Conservation (phyloP, 495 filamentous ascomycete species). For the Penicillium crystallinum region DNA sequence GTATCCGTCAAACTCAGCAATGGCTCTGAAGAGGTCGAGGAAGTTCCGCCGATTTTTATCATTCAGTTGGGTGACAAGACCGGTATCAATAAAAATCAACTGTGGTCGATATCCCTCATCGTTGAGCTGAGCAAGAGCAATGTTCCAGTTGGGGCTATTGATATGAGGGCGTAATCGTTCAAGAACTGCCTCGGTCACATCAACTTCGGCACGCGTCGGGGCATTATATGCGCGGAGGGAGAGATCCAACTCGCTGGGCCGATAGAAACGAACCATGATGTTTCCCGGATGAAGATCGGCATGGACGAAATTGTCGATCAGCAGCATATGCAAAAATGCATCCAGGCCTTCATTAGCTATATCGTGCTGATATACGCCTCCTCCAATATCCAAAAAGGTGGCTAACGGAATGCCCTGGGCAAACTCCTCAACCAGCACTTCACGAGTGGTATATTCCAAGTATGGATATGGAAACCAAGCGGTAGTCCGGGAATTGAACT, state of each 20-base stretch:
- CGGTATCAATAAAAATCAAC: constrained; percentile 95
- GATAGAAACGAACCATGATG: constrained; percentile 99
- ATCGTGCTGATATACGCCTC: constrained; percentile 86
- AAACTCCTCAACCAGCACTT: constrained; percentile 94
- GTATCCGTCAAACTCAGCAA: constrained; percentile 97
- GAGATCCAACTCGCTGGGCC: constrained; percentile 65
- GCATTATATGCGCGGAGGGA: constrained; percentile 50
- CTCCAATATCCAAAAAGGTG: constrained; percentile 84
- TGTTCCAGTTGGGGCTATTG: constrained; percentile 61
- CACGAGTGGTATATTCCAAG: constrained; percentile 79
- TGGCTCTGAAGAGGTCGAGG: constrained; percentile 88
- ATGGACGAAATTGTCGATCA: constrained; percentile 97
- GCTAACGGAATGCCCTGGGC: constrained; percentile 89
- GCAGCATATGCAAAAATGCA: constrained; percentile 95
- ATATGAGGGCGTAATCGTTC: constrained; percentile 68
- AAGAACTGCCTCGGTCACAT: constrained; percentile 85
- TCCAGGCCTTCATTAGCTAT: constrained; percentile 95
- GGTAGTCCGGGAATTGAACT: constrained; percentile 84
- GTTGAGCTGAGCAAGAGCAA: constrained; percentile 72
- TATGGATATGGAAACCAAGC: constrained; percentile 97
- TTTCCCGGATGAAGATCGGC: constrained; percentile 98
- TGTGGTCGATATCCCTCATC: constrained; percentile 88
- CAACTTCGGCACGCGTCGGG: constrained; percentile 48
- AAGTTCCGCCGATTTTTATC: constrained; percentile 83
- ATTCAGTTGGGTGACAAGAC: constrained; percentile 92